phyloP scores from a whole-genome alignment of 2,329 filamentous ascomycete species.

The Aspergillaceae sp. region DNA sequence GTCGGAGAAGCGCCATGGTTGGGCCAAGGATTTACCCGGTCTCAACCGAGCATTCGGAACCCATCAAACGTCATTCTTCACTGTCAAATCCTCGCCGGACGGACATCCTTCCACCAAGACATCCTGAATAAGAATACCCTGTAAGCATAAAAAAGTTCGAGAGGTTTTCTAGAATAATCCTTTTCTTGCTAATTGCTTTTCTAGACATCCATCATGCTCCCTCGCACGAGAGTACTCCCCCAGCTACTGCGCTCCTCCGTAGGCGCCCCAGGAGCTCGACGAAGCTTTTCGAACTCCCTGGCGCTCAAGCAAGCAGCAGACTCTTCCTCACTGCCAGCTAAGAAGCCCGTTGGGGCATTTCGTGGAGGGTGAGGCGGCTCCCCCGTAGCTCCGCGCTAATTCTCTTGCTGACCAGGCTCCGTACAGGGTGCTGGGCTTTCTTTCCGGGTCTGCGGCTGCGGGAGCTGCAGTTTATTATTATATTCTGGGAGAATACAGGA shows the following conservation, averaged over 20 bases:
- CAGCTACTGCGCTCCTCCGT: conserved; percentile 7
- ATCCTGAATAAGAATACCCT: too few species aligned
- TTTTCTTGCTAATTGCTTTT: not conserved
- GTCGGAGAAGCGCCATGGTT: not conserved
- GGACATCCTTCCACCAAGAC: too few species aligned
- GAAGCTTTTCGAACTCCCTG: conserved; percentile 31
- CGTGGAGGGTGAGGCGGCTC: conserved; percentile 54
- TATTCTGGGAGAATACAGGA: conserved; percentile 84
- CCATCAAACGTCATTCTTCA: conserved; percentile 1
- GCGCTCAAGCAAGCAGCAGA: conserved; percentile 23
- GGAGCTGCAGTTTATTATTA: conserved; percentile 85
- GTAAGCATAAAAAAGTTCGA: too few species aligned
- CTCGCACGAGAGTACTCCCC: conserved; percentile 9
- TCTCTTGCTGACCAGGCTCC: not conserved
- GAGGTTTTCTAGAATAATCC: too few species aligned
- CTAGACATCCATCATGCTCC: not conserved
- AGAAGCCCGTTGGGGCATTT: conserved; percentile 62
- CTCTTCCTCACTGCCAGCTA: conserved; percentile 40
- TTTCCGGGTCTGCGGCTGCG: conserved; percentile 71
- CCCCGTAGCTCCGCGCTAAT: too few species aligned
- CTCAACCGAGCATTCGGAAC: conserved; percentile 6
- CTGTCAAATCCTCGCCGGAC: not conserved
- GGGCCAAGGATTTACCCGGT: conserved; percentile 1
- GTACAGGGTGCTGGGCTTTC: conserved; percentile 77
- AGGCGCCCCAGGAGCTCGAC: conserved; percentile 6